Percentiles rank a stretch among this genome's conserved stretches.
Conservation (phyloP, 345 rosid species). For the Leavenworthia alabamica region DNA sequence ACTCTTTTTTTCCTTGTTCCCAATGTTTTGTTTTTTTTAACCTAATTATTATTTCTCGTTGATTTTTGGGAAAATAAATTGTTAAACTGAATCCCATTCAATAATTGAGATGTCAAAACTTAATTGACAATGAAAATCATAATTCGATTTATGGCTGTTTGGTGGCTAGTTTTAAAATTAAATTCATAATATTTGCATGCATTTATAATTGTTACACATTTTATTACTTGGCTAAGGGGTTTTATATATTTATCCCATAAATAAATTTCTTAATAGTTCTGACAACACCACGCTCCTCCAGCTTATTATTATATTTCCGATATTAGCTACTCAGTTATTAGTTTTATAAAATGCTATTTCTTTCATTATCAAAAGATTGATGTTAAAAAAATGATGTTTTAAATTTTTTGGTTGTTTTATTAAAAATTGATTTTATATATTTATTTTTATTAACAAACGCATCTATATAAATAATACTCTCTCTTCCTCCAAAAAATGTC, state of each 20-base stretch:
- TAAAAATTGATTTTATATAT: too few species aligned
- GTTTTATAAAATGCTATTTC: neutral
- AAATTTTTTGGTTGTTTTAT: too few species aligned
- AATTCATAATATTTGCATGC: neutral
- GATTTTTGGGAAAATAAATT: neutral
- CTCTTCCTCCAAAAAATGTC: too few species aligned
- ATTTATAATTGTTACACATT: constrained; percentile 6
- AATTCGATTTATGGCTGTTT: neutral
- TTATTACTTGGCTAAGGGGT: neutral
- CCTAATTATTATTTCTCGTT: constrained; percentile 5
- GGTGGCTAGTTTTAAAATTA: neutral
- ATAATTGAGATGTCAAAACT: constrained; percentile 11
- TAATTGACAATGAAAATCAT: neutral
- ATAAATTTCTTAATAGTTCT: neutral
- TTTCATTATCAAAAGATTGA: too few species aligned
- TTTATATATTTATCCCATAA: neutral
- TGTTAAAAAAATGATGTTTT: too few species aligned
- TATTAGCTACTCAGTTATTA: neutral
- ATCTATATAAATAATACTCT: too few species aligned
- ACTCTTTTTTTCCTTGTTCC: constrained; percentile 15
- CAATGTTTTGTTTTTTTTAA: constrained; percentile 23
- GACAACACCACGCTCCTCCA: constrained; percentile 22
- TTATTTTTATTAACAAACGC: too few species aligned
- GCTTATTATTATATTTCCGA: constrained; percentile 1
- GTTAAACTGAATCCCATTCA: neutral